These are phyloP conservation scores for Panaeolus cyanescens DNA, from an alignment of 768 basidiomycete species.

Conservation along the genomic window DNA sequence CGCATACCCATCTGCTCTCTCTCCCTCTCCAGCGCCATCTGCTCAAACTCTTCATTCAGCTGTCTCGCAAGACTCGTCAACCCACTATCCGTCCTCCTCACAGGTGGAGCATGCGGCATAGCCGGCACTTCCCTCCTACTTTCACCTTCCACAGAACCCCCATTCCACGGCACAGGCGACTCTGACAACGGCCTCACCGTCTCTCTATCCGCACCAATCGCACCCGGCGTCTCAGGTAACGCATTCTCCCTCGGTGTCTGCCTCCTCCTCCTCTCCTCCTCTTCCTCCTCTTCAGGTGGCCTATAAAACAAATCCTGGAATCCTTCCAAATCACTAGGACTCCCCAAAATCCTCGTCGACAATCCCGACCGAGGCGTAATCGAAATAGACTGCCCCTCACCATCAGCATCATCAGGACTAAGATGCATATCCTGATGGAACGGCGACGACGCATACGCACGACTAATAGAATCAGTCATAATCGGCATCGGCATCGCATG, in stretches of 20 bases:
- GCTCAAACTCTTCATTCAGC: constrained; percentile 50
- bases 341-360: constrained; percentile 50
- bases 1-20: constrained; percentile 30
- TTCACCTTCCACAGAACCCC: background rate
- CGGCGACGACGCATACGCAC: constrained; percentile 6
- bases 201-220: constrained; percentile 27
- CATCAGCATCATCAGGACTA: background rate
- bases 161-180: background rate
- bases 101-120: background rate
- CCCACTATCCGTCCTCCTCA: constrained; percentile 42
- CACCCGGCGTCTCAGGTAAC: constrained; percentile 25
- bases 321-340: constrained; percentile 67
- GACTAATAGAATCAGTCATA: background rate
- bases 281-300: constrained; percentile 31
- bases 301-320: constrained; percentile 77
- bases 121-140: background rate
- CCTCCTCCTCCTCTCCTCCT: constrained; percentile 1
- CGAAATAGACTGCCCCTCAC: constrained; percentile 13
- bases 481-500: background rate
- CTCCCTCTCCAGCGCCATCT: constrained; percentile 34
- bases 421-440: background rate
- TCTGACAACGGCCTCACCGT: constrained; percentile 30
- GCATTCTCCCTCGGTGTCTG: constrained; percentile 21
- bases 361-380: constrained; percentile 19
- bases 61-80: constrained; percentile 53